Percentiles rank a stretch among this genome's conserved stretches.
Conservation (phyloP, 192 early-diverging fungal genomes). For the Linderina pennispora region DNA sequence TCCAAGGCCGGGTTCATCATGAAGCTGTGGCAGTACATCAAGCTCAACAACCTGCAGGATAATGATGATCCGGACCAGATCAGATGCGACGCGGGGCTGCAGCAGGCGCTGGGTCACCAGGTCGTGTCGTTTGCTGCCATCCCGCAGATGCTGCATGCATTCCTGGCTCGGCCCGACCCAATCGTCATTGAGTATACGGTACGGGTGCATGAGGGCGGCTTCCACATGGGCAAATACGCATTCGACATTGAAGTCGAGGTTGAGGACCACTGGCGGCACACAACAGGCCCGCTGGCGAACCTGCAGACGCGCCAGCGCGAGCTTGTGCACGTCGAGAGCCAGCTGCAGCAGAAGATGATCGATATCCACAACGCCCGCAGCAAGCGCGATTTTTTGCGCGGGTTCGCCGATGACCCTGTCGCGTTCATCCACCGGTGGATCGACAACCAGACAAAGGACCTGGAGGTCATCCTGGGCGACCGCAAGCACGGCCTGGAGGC, state of each 20-base stretch:
- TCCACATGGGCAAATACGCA: constrained; percentile 66
- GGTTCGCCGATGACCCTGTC: constrained; percentile 79
- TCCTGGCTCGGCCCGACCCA: constrained; percentile 77
- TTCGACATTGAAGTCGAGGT: constrained; percentile 93
- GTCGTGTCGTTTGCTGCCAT: constrained; percentile 76
- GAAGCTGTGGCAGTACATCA: constrained; percentile 95
- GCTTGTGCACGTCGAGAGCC: constrained; percentile 33
- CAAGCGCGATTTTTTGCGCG: constrained; percentile 89
- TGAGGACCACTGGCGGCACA: constrained; percentile 60
- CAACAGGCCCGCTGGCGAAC: constrained; percentile 49
- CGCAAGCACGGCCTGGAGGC: constrained; percentile 39
- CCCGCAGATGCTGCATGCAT: constrained; percentile 70
- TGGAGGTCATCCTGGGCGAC: constrained; percentile 64
- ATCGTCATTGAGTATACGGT: constrained; percentile 88
- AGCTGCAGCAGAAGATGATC: constrained; percentile 73
- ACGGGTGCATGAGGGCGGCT: constrained; percentile 65
- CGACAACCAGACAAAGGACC: constrained; percentile 85
- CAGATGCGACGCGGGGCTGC: constrained; percentile 71
- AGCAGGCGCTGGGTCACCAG: constrained; percentile 58
- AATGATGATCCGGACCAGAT: constrained; percentile 81
- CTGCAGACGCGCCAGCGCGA: constrained; percentile 49
- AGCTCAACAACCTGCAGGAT: constrained; percentile 87
- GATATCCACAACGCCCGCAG: constrained; percentile 82
- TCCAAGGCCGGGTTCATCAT: constrained; percentile 58
- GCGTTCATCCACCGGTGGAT: constrained; percentile 92